Evolutionary conservation across 2,329 filamentous ascomycete species (phyloP).

Genomic region (Stemphylium lycopersici): DNA sequence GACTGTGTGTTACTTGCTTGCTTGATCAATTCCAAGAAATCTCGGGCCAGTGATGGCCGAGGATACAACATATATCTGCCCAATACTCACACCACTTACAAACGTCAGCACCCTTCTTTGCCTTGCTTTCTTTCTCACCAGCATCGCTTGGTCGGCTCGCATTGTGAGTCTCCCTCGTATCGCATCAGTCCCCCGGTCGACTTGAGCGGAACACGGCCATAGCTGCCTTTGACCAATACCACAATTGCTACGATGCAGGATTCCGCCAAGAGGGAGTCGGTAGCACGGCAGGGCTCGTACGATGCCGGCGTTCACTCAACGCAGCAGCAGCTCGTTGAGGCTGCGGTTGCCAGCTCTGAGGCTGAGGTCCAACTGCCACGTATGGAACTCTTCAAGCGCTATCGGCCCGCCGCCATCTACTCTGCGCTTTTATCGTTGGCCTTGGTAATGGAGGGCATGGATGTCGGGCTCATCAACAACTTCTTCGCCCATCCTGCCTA

Average conservation of each 20-base stretch:
- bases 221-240: neutral
- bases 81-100: constrained; percentile 7
- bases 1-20: constrained; percentile 5
- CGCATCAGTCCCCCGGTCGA: too few species aligned
- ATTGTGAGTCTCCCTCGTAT: too few species aligned
- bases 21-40: constrained; percentile 10
- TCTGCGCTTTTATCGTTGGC: constrained; percentile 80
- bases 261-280: constrained; percentile 10
- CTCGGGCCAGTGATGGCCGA: constrained; percentile 16
- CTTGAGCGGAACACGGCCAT: too few species aligned
- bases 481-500: constrained; percentile 63
- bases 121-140: constrained; percentile 3
- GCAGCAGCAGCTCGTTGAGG: constrained; percentile 24
- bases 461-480: constrained; percentile 77
- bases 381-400: constrained; percentile 21
- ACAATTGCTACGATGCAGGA: constrained; percentile 18
- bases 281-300: constrained; percentile 8
- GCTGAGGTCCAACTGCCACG: constrained; percentile 18
- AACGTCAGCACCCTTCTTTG: neutral
- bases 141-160: neutral
- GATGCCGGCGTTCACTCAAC: constrained; percentile 11
- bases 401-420: constrained; percentile 68
- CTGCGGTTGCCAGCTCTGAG: constrained; percentile 14
- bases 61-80: constrained; percentile 12
- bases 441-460: constrained; percentile 87